Conservation (phyloP, 2,329 filamentous ascomycete genomes). For the Cercospora sojina region DNA sequence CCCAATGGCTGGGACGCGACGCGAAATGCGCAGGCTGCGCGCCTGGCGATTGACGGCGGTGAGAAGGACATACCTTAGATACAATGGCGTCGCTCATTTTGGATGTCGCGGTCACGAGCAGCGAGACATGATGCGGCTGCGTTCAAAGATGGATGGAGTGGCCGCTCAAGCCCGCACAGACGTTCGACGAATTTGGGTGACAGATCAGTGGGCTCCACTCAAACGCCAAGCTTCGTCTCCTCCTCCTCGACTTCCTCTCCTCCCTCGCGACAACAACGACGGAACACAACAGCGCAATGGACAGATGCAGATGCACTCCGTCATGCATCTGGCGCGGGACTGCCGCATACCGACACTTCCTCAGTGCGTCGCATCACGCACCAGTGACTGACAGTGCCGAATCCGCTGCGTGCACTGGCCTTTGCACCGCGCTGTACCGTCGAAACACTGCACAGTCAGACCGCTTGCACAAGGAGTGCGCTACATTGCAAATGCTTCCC, state of each 20-base stretch:
- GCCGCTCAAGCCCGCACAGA: slow-evolving; percentile 1
- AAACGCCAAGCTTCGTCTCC: neutral
- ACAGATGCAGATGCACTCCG: neutral
- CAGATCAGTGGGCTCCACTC: slow-evolving; percentile 3
- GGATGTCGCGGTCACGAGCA: slow-evolving; percentile 16
- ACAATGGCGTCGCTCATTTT: slow-evolving; percentile 17
- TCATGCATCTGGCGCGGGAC: neutral
- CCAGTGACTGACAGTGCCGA: neutral
- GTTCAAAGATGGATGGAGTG: neutral
- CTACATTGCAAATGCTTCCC: neutral
- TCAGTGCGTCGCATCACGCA: neutral
- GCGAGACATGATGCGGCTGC: slow-evolving; percentile 11
- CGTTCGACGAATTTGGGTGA: neutral
- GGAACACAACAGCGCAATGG: neutral
- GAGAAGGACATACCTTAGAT: slow-evolving; percentile 9
- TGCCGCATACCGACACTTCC: neutral
- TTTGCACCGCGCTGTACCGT: neutral
- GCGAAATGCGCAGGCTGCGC: neutral
- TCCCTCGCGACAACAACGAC: neutral
- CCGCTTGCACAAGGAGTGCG: neutral
- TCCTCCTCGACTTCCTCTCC: neutral
- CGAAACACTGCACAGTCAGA: neutral
- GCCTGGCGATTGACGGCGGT: neutral
- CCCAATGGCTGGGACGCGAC: slow-evolving; percentile 4
- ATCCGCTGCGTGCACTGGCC: neutral